A percentile compares a stretch with the other conserved stretches of the same genome.
Conservation (phyloP, 169 alveolate species). For the Babesia ovata region DNA sequence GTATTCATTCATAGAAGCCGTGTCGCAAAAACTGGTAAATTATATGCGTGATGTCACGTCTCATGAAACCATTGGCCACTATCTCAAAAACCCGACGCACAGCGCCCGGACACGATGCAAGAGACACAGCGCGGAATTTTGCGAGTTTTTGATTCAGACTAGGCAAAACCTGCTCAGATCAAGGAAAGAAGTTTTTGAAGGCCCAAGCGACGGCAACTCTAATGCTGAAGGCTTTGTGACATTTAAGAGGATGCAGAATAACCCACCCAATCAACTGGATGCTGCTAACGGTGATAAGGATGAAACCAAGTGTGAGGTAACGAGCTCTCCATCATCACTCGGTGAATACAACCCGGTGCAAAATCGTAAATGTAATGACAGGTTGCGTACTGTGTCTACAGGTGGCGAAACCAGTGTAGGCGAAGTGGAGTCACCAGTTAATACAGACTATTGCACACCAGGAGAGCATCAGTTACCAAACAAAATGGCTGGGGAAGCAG, state of each 20-base stretch:
- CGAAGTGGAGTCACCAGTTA: not conserved
- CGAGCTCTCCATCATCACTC: too few species aligned
- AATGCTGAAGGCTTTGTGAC: slow-evolving; percentile 2
- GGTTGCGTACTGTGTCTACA: not conserved
- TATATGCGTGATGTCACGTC: slow-evolving; percentile 32
- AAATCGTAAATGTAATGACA: not conserved
- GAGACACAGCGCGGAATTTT: not conserved
- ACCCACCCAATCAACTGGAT: not conserved
- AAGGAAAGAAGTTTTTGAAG: slow-evolving; percentile 3
- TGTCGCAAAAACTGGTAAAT: slow-evolving; percentile 18
- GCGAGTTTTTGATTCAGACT: slow-evolving; percentile 8
- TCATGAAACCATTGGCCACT: slow-evolving; percentile 19
- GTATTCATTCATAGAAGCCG: slow-evolving; percentile 31
- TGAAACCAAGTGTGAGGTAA: too few species aligned
- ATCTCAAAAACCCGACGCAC: not conserved
- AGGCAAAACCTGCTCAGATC: slow-evolving; percentile 8
- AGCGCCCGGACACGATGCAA: slow-evolving; percentile 2
- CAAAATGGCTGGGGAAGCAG: not conserved
- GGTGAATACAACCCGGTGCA: not conserved
- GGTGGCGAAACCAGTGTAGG: slow-evolving; percentile 1
- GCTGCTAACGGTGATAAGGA: not conserved
- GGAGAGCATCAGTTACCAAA: too few species aligned
- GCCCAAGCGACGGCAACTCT: not conserved
- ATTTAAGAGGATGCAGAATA: not conserved
- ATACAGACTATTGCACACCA: too few species aligned